Percentiles rank a stretch among this genome's conserved stretches.
phyloP scores from a whole-genome alignment of 352 stramenopile species.

The Hyaloperonospora arabidopsidis region DNA sequence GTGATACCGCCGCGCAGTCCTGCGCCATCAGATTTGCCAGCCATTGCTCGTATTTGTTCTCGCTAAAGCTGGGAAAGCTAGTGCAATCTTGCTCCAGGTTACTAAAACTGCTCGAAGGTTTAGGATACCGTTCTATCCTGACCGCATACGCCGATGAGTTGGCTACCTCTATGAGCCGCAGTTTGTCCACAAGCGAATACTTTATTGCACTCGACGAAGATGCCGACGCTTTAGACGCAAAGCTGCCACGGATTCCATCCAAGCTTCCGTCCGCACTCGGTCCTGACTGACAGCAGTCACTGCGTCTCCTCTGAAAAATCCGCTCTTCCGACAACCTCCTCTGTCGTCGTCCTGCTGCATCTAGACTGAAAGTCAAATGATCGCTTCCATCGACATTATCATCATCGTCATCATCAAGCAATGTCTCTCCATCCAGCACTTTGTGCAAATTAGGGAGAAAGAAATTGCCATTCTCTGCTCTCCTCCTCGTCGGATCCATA shows the following conservation, averaged over 20 bases:
- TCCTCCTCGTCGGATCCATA: constrained; percentile 49
- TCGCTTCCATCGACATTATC: constrained; percentile 1
- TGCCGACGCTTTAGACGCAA: constrained; percentile 35
- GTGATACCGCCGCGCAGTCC: constrained; percentile 42
- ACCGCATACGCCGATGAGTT: constrained; percentile 68
- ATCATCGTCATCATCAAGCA: constrained; percentile 40
- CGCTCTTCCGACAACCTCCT: constrained; percentile 42
- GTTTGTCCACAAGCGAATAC: constrained; percentile 62
- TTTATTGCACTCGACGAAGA: constrained; percentile 41
- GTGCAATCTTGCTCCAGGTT: constrained; percentile 44
- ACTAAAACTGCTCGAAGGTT: constrained; percentile 60
- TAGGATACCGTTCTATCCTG: constrained; percentile 72
- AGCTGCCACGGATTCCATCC: constrained; percentile 46
- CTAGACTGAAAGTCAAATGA: constrained; percentile 23
- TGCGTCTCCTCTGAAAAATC: constrained; percentile 51
- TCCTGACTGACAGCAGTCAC: constrained; percentile 31
- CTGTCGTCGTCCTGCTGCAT: constrained; percentile 15
- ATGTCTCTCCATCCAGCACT: constrained; percentile 63
- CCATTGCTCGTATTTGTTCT: constrained; percentile 73
- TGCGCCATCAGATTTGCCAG: constrained; percentile 47
- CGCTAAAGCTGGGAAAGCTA: constrained; percentile 50
- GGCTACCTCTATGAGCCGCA: constrained; percentile 58
- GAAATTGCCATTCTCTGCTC: constrained; percentile 77
- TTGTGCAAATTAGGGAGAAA: constrained; percentile 72
- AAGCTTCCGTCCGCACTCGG: constrained; percentile 39